Base-by-base conservation (phyloP, 192 early-diverging fungal genomes). In the Coemansia furcata region DNA sequence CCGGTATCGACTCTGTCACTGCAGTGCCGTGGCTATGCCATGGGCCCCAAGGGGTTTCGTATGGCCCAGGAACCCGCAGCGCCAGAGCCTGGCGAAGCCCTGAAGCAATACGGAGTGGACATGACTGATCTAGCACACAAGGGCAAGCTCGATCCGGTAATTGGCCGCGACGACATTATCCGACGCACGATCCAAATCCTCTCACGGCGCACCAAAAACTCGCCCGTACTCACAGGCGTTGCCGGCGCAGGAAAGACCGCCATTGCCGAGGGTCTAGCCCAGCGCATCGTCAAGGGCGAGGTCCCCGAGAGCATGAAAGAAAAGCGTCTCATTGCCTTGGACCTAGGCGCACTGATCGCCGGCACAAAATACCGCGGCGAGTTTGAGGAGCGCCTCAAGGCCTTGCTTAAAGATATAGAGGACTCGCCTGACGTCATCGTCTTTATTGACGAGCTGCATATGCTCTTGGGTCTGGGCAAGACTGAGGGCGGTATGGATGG, bases 241-340 rank as follows among this genome's bases (percentile, higher is more conserved):
- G 90, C 92, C 6, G 92, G 92, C 63, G 89, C 90, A 0, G 92
- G 92, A 40, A 93, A 93, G 63, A 93, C 92, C 0, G 91, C 92
- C 35, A 92, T 93, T 60, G 91, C 87, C 15, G 91, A 93, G 67
- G 91, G 91, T 9, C 76, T 93, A 36, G 91, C 91, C 1, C 91
- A 93, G 74, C 76, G 91, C 38, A 91, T 93, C 17, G 76, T 92
- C 44, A 87, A 88, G 71, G 87, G 86, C 33, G 89, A 92, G 60
- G 90, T 93, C 0, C 90, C 91, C 30, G 91, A 91, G 69, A 88
- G 86, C 44, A 91, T 93, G 72, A 88, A 90, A 65, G 44, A 47
- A 47, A 92, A 88, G 68, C 76, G 76, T 11, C 86, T 93, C 23
- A 82, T 93, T 50, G 87, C 91, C 0, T 68, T 93, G 44, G 91